Conservation (phyloP, 345 rosid genomes). For the Acer yangbiense region DNA sequence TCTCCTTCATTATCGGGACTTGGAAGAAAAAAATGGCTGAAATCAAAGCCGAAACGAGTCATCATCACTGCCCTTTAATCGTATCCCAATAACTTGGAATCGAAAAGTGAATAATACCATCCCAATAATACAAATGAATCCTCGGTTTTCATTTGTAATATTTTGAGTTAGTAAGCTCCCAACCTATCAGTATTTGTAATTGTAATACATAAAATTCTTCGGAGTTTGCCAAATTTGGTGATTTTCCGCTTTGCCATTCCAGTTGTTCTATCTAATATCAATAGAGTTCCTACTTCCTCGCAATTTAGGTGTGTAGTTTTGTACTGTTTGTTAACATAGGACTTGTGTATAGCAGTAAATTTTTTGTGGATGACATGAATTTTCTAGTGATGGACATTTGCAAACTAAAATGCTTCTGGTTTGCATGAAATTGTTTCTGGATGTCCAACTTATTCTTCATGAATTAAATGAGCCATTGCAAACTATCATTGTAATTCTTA, state of each 20-base stretch:
- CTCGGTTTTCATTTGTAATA: background rate
- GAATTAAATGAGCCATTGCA: background rate
- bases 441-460: background rate
- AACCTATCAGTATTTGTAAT: background rate
- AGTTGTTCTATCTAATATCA: background rate
- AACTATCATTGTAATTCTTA: too few relatives aligned
- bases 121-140: background rate
- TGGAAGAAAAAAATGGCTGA: constrained; percentile 44
- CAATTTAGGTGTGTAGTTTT: constrained; percentile 4
- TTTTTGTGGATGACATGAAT: background rate
- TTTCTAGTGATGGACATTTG: background rate
- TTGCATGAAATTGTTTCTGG: background rate
- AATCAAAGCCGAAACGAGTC: constrained; percentile 39
- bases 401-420: background rate
- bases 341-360: constrained; percentile 1
- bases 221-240: background rate
- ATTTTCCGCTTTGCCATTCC: background rate
- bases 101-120: constrained; percentile 48
- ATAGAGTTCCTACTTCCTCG: background rate
- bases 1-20: background rate
- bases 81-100: constrained; percentile 77
- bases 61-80: constrained; percentile 36
- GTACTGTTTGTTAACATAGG: background rate
- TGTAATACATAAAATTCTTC: background rate
- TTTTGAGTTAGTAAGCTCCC: constrained; percentile 5